phyloP scores from a whole-genome alignment of 1,284 basidiomycete genomes.

The Cryptococcus amylolentus region DNA sequence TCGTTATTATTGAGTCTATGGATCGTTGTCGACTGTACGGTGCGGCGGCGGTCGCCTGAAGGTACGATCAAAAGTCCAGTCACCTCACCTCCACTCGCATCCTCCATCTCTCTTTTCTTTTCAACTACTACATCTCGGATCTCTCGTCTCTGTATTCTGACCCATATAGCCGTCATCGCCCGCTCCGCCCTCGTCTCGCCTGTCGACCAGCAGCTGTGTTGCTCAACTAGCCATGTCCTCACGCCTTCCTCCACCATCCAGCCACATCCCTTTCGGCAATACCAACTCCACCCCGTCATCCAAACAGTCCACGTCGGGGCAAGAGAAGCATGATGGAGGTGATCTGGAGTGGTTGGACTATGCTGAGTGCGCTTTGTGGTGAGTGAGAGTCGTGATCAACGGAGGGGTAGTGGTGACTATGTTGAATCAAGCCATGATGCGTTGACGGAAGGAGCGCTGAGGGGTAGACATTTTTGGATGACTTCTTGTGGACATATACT shows the following conservation, averaged over 20 bases:
- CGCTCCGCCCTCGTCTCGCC: no score
- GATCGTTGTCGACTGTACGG: background rate
- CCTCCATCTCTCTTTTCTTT: background rate
- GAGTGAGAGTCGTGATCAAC: background rate
- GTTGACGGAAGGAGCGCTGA: conserved; percentile 1
- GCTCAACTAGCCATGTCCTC: background rate
- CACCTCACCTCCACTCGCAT: background rate
- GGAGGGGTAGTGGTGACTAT: conserved; percentile 1
- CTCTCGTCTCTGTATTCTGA: background rate
- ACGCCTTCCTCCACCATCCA: background rate
- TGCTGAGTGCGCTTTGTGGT: conserved; percentile 9
- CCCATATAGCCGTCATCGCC: background rate
- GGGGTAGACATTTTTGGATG: conserved; percentile 33
- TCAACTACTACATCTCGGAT: background rate
- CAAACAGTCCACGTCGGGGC: background rate
- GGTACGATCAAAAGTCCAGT: background rate
- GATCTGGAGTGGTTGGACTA: conserved; percentile 7
- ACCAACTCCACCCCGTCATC: background rate
- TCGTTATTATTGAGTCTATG: conserved; percentile 8
- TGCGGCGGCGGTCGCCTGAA: background rate
- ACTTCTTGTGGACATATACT: conserved; percentile 43
- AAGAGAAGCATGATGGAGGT: background rate
- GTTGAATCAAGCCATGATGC: background rate
- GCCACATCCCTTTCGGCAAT: background rate
- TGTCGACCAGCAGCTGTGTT: background rate